Conservation (phyloP, 768 basidiomycete species). For the Boletus subparvulus region DNA sequence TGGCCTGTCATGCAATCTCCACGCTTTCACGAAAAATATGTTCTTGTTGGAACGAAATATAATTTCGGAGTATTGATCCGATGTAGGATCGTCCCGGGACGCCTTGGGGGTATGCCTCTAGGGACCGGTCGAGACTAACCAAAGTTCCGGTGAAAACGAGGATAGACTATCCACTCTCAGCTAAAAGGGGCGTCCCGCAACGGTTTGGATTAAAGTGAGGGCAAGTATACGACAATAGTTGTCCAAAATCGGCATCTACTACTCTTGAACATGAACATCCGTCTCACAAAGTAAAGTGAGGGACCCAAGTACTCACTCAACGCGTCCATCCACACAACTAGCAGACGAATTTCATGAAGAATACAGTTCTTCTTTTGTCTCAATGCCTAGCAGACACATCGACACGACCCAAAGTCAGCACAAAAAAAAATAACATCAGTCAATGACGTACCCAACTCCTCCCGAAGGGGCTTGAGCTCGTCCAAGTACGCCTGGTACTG, state of each 20-base stretch:
- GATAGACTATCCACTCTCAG: not conserved
- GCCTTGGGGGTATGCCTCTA: not conserved
- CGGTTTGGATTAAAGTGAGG: conserved; percentile 21
- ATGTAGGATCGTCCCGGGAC: not conserved
- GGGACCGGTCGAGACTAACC: not conserved
- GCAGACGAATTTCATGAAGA: conserved; percentile 34
- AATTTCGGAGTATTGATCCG: not conserved
- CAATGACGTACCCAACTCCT: conserved; percentile 77
- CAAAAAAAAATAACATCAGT: not conserved
- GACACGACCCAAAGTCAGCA: not conserved
- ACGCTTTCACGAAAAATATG: not conserved
- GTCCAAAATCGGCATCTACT: conserved; percentile 30
- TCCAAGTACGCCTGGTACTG: conserved; percentile 94
- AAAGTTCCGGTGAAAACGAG: not conserved
- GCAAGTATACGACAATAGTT: conserved; percentile 18
- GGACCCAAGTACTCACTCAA: conserved; percentile 15
- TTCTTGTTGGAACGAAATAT: not conserved
- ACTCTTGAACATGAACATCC: conserved; percentile 2
- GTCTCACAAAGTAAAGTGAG: not conserved
- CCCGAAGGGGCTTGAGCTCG: conserved; percentile 82
- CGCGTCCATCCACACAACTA: conserved; percentile 9
- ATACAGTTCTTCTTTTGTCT: conserved; percentile 66
- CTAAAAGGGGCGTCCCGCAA: not conserved
- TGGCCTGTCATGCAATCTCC: not conserved
- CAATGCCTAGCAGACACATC: conserved; percentile 43